phyloP scores from a whole-genome alignment of 2,329 filamentous ascomycete genomes.

The Fusarium mundagurra region DNA sequence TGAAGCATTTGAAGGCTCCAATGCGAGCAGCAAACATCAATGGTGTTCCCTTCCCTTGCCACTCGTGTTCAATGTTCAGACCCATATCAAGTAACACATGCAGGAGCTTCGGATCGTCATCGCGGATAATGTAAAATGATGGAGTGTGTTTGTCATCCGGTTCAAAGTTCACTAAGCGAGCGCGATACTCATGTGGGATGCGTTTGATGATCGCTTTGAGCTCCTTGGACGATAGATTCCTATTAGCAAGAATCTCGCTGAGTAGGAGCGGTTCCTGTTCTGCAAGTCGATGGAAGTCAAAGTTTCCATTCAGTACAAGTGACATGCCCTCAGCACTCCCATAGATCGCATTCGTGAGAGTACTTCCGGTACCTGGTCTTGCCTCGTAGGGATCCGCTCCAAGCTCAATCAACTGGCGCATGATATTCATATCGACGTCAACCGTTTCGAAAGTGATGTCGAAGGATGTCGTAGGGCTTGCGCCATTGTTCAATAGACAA shows the following conservation, averaged over 20 bases:
- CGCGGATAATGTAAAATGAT: slow-evolving; percentile 11
- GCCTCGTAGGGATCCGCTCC: slow-evolving; percentile 23
- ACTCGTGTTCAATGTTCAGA: slow-evolving; percentile 26
- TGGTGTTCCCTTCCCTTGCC: slow-evolving; percentile 23
- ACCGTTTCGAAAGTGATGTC: neutral
- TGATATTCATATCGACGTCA: neutral
- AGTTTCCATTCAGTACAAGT: slow-evolving; percentile 23
- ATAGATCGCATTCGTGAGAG: slow-evolving; percentile 4
- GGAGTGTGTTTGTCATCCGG: neutral
- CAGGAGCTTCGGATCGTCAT: neutral
- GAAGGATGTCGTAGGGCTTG: slow-evolving; percentile 6
- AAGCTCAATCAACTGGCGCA: slow-evolving; percentile 11
- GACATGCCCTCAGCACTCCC: neutral
- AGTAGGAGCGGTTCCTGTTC: slow-evolving; percentile 27
- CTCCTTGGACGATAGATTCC: neutral
- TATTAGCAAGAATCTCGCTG: neutral
- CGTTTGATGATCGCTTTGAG: slow-evolving; percentile 31
- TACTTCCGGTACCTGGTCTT: neutral
- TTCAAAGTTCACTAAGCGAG: slow-evolving; percentile 20
- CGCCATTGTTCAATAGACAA: slow-evolving; percentile 24
- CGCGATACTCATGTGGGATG: slow-evolving; percentile 17
- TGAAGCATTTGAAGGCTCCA: slow-evolving; percentile 23
- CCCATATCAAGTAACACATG: slow-evolving; percentile 26
- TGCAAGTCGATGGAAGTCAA: slow-evolving; percentile 32
- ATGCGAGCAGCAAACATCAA: slow-evolving; percentile 37